Base-by-base conservation (phyloP, 441 rosid genomes). In the Syzygium malaccense region DNA sequence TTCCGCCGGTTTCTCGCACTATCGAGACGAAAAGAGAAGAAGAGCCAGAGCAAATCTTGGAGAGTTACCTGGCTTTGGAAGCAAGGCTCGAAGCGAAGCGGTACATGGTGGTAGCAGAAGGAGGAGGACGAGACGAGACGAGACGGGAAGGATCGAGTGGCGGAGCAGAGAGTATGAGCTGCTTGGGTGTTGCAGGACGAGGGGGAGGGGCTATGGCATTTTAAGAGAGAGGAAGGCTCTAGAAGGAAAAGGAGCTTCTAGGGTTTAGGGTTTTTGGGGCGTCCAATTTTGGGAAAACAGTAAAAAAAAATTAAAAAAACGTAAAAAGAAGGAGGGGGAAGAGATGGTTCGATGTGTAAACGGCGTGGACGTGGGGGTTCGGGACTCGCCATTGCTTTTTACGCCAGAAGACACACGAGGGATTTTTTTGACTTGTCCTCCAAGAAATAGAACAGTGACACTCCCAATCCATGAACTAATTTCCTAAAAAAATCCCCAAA, bases 41-140 rank as follows among this genome's bases (percentile, higher is more conserved):
- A 32, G 56, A 85, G 45, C 87, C 85, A 86, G 37, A 20, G 41
- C 53, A 23, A 5, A 45, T 49, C 30, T n/a, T 53, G 80, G 55
- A 45, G 48, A 84, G 45, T 48, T 89, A 97, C 99, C 98, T 93
- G 68, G 98, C 94, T 90, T 95, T 96, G 75, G 97, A 94, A 87
- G 95, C 98, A 90, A 97, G 93, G 91, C 91, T 92, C 58, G 96
- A 91, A 91, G 93, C 97, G 80, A 94, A 92, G 4, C 98, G 99
- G 91, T 96, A 93, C 99, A 96, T 96, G 83, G 64, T 89, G 28
- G 64, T 33, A 87, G 33, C 20, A 25, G 45, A 37, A 30, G 60
- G 25, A 49, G 62, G 33, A 54, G 37, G 58, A 37, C 33, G 9
- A 51, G 62, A 78, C 32, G 23, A 30, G 3, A 26, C 51, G 18